A percentile compares a stretch with the other conserved stretches of the same genome.
Conservation (phyloP, 306 rosid genomes). For the Trifolium dubium region DNA sequence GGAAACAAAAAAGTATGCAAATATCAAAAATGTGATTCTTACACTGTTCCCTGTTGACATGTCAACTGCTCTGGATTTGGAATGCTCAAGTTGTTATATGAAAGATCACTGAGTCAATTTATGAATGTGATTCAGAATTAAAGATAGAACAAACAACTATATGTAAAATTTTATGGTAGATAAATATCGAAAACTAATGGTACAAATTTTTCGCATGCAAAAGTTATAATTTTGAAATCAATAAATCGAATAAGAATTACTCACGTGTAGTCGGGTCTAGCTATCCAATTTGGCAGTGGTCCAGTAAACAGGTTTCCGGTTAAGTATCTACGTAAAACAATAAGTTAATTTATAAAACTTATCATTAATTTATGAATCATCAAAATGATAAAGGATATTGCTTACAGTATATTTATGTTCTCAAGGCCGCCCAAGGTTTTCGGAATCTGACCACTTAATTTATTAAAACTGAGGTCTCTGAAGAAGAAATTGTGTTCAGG, state of each 20-base stretch:
- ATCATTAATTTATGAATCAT: neutral
- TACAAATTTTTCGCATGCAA: neutral
- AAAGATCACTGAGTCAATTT: constrained; percentile 64
- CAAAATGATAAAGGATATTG: neutral
- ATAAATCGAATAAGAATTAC: constrained; percentile 36
- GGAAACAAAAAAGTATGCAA: constrained; percentile 6
- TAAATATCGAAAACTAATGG: neutral
- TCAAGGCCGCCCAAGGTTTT: constrained; percentile 22
- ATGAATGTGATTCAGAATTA: constrained; percentile 21
- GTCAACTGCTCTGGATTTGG: constrained; percentile 37
- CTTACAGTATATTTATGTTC: constrained; percentile 44
- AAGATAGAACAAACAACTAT: constrained; percentile 3
- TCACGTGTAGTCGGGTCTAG: constrained; percentile 46
- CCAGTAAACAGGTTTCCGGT: constrained; percentile 76
- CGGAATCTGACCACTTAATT: constrained; percentile 47
- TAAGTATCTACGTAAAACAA: constrained; percentile 53
- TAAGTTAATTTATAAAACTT: neutral
- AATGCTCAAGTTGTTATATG: constrained; percentile 61
- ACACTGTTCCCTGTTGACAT: constrained; percentile 56
- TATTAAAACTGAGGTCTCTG: constrained; percentile 53
- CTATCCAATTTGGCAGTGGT: constrained; percentile 56
- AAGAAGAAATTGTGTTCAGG: constrained; percentile 1
- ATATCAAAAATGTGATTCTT: constrained; percentile 39
- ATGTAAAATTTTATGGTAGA: neutral
- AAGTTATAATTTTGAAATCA: constrained; percentile 12